These are phyloP conservation scores for Corylus heterophylla DNA, from an alignment of 306 rosid species.

Conservation along the genomic window DNA sequence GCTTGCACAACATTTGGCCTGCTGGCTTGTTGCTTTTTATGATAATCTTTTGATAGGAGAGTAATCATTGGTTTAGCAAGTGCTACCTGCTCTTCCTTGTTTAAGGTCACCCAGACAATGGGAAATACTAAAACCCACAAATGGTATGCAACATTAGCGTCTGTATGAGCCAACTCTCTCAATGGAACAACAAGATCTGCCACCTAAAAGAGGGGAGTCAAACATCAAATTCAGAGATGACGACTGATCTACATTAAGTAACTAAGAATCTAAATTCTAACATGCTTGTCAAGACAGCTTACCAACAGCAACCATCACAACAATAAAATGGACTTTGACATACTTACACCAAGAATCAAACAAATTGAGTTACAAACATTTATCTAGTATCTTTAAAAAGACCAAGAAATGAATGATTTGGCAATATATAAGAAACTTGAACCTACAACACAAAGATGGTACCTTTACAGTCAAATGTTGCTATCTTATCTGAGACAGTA, in stretches of 20 bases:
- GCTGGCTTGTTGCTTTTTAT: constrained; percentile 87
- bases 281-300: not conserved
- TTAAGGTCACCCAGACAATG: constrained; percentile 95
- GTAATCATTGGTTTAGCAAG: constrained; percentile 96
- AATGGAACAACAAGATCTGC: constrained; percentile 86
- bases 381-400: not conserved
- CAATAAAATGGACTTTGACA: constrained; percentile 10
- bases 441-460: not conserved
- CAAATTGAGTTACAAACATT: constrained; percentile 3
- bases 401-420: not conserved
- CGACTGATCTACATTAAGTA: constrained; percentile 1
- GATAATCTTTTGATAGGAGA: constrained; percentile 93
- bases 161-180: constrained; percentile 95
- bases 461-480: not conserved
- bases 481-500: not conserved
- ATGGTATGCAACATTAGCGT: constrained; percentile 98
- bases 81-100: constrained; percentile 88
- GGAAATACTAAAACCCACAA: constrained; percentile 99
- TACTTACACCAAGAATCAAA: constrained; percentile 13
- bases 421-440: not conserved
- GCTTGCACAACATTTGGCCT: constrained; percentile 99
- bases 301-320: constrained; percentile 16
- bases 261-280: not conserved
- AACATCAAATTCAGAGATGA: constrained; percentile 5
- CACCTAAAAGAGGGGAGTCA: constrained; percentile 53